Conservation (phyloP, 371 early-diverging fungal species). For the Dichotomocladium elegans region DNA sequence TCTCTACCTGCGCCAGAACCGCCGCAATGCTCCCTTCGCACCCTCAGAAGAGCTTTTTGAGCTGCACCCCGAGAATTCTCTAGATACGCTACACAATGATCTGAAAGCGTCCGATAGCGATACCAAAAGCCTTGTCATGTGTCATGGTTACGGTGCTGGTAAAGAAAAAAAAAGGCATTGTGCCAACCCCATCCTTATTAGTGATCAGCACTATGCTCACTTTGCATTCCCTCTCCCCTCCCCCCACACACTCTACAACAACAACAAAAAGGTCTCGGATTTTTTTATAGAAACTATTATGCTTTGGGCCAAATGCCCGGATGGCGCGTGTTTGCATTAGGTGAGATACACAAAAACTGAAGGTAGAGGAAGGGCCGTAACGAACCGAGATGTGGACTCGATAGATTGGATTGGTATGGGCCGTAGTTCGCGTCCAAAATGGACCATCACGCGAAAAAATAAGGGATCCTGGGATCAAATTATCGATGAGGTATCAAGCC, state of each 20-base stretch:
- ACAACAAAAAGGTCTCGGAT: slow-evolving; percentile 57
- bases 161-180: background rate
- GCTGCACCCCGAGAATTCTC: slow-evolving; percentile 31
- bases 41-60: slow-evolving; percentile 14
- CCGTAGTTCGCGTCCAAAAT: slow-evolving; percentile 71
- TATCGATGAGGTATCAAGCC: slow-evolving; percentile 19
- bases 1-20: slow-evolving; percentile 19
- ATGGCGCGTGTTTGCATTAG: slow-evolving; percentile 72
- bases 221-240: too few species aligned
- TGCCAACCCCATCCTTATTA: background rate
- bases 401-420: slow-evolving; percentile 91
- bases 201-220: background rate
- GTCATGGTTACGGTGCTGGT: slow-evolving; percentile 93
- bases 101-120: slow-evolving; percentile 24
- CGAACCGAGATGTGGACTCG: background rate
- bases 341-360: slow-evolving; percentile 5
- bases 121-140: slow-evolving; percentile 66
- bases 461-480: slow-evolving; percentile 47
- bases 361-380: background rate
- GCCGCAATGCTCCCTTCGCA: slow-evolving; percentile 10
- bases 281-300: slow-evolving; percentile 81
- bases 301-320: slow-evolving; percentile 63
- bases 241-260: too few species aligned
- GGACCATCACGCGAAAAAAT: slow-evolving; percentile 36
- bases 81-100: slow-evolving; percentile 19